Percentiles rank a stretch among this genome's conserved stretches.
phyloP scores from a whole-genome alignment of 257 asterid species.

The Ilex asprella region DNA sequence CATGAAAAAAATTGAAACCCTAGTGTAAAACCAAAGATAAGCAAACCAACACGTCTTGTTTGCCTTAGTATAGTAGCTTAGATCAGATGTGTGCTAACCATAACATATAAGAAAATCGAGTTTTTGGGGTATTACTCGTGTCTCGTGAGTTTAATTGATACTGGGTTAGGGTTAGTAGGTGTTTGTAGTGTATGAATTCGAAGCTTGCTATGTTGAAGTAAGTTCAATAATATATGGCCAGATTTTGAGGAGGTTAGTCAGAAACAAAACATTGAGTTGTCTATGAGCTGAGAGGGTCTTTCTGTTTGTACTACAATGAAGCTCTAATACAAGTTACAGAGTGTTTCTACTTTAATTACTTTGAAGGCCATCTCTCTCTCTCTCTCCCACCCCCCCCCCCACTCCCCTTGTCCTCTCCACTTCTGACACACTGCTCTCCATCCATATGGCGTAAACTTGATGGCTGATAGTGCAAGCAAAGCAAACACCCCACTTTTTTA shows the following conservation, averaged over 20 bases:
- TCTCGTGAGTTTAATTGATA: too few species aligned
- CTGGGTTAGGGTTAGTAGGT: too few species aligned
- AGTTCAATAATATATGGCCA: too few species aligned
- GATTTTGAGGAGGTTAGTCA: too few species aligned
- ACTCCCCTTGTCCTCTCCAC: slow-evolving; percentile 33
- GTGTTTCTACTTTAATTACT: slow-evolving; percentile 5
- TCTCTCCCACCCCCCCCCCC: slow-evolving; percentile 11
- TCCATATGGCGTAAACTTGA: slow-evolving; percentile 74
- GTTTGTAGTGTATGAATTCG: too few species aligned
- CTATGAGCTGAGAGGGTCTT: too few species aligned
- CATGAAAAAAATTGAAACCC: slow-evolving; percentile 9
- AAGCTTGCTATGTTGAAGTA: too few species aligned
- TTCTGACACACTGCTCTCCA: slow-evolving; percentile 56
- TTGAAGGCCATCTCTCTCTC: slow-evolving; percentile 8
- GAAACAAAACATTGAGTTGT: too few species aligned
- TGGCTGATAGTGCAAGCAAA: slow-evolving; percentile 94
- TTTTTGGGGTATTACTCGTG: too few species aligned
- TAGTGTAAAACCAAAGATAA: slow-evolving; percentile 9
- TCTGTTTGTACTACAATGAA: too few species aligned
- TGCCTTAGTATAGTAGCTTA: slow-evolving; percentile 18
- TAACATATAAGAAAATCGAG: too few species aligned
- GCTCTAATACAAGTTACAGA: too few species aligned
- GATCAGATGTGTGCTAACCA: not conserved
- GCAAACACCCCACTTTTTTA: slow-evolving; percentile 51
- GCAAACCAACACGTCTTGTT: slow-evolving; percentile 18